These are phyloP conservation scores for Pigoraptor vietnamica DNA, from an alignment of 78 protist genomes.

Conservation along the genomic window DNA sequence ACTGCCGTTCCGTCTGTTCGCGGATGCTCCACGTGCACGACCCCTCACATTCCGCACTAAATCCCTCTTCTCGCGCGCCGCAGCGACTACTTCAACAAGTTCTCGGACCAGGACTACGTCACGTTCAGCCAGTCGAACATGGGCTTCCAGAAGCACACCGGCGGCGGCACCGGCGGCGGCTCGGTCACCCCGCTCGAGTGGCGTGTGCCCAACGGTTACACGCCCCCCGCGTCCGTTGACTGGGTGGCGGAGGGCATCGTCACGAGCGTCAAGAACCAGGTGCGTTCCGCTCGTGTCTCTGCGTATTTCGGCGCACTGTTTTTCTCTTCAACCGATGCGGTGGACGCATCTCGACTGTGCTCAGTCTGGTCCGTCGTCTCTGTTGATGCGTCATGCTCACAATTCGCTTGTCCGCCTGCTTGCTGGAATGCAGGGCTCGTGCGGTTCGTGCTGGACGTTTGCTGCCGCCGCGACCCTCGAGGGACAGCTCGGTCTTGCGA, in stretches of 20 bases:
- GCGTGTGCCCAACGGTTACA: not conserved
- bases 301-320: not conserved
- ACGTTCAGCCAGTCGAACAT: not conserved
- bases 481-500: conserved; percentile 9
- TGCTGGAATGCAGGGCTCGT: not conserved
- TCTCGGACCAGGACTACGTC: not conserved
- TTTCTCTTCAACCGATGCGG: not conserved
- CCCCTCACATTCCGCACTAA: not conserved
- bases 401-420: not conserved
- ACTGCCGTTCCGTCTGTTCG: too few species aligned
- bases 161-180: not conserved
- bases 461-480: conserved; percentile 22
- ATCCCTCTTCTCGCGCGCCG: too few species aligned
- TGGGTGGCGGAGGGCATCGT: conserved; percentile 39
- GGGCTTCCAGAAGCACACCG: not conserved
- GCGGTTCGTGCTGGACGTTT: conserved; percentile 31
- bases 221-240: conserved; percentile 18
- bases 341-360: not conserved
- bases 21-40: not conserved
- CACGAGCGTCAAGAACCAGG: conserved; percentile 57
- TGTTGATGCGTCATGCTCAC: not conserved
- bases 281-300: not conserved
- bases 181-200: not conserved
- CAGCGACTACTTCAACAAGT: not conserved
- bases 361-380: not conserved